Evolutionary conservation across 2,329 filamentous ascomycete genomes (phyloP).

Genomic region (Chalaropsis thielavioides): DNA sequence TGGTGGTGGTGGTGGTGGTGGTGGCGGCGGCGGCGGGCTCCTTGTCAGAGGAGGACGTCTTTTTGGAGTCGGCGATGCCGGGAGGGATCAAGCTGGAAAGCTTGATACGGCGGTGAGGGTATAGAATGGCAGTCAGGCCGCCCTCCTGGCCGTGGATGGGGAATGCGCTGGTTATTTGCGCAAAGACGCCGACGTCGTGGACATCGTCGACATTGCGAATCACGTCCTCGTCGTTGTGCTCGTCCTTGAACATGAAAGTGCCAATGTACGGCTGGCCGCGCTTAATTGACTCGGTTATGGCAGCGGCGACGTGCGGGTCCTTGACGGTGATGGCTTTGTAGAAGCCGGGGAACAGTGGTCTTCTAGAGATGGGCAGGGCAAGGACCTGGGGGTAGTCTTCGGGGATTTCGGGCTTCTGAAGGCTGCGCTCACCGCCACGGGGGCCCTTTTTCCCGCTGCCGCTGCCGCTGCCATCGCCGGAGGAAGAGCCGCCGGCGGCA

Average conservation of each 20-base stretch:
- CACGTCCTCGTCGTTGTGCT: constrained; percentile 81
- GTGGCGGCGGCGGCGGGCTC: constrained; percentile 24
- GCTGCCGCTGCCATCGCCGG: constrained; percentile 18
- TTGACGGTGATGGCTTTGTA: constrained; percentile 98
- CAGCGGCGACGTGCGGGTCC: constrained; percentile 77
- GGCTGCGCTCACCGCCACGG: constrained; percentile 52
- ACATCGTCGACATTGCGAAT: constrained; percentile 86
- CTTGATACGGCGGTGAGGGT: constrained; percentile 88
- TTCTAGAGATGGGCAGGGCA: constrained; percentile 87
- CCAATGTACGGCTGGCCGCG: constrained; percentile 94
- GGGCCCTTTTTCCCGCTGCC: constrained; percentile 24
- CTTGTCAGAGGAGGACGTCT: constrained; percentile 32
- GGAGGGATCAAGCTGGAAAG: constrained; percentile 73
- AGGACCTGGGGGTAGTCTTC: constrained; percentile 96
- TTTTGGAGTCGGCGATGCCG: constrained; percentile 34
- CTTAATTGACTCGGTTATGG: constrained; percentile 94
- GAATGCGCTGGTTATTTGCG: constrained; percentile 92
- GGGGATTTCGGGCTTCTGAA: constrained; percentile 79
- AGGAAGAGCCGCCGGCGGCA: constrained; percentile 39
- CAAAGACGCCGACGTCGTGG: constrained; percentile 91
- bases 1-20: too few relatives aligned
- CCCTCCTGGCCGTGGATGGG: constrained; percentile 75
- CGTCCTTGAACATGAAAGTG: constrained; percentile 93
- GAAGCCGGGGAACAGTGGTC: constrained; percentile 90
- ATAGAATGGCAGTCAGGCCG: constrained; percentile 81